phyloP scores from a whole-genome alignment of 306 rosid genomes.

The Casuarina glauca region DNA sequence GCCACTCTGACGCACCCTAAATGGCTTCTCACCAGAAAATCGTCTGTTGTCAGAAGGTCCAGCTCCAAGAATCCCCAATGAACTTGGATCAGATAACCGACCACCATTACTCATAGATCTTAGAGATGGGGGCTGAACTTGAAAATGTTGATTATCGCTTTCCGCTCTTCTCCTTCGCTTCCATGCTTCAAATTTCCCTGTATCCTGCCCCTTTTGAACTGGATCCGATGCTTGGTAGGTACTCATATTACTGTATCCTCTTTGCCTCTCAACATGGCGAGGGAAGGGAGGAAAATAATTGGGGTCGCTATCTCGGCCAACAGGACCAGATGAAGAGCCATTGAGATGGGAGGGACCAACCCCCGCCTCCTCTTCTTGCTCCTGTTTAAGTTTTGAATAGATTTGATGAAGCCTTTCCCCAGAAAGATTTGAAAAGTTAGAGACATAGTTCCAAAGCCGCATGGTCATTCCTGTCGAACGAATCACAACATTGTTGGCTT shows the following conservation, averaged over 20 bases:
- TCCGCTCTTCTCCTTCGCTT: slow-evolving; percentile 83
- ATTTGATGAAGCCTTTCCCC: slow-evolving; percentile 96
- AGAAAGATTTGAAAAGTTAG: slow-evolving; percentile 90
- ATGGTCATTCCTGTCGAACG: slow-evolving; percentile 75
- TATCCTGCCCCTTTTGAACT: slow-evolving; percentile 49
- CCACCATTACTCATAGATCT: slow-evolving; percentile 55
- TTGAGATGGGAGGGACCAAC: slow-evolving; percentile 72
- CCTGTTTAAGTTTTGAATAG: slow-evolving; percentile 82
- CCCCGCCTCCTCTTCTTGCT: slow-evolving; percentile 70
- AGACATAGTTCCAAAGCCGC: slow-evolving; percentile 96
- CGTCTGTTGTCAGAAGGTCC: slow-evolving; percentile 80
- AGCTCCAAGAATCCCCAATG: slow-evolving; percentile 96
- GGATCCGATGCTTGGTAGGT: slow-evolving; percentile 56
- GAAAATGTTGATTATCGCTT: slow-evolving; percentile 57
- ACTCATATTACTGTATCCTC: slow-evolving; percentile 52
- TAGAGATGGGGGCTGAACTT: slow-evolving; percentile 59
- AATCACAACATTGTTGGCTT: background rate
- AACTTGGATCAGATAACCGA: slow-evolving; percentile 63
- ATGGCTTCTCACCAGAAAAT: slow-evolving; percentile 58
- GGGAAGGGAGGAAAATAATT: slow-evolving; percentile 39
- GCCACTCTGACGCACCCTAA: slow-evolving; percentile 63
- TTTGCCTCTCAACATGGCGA: slow-evolving; percentile 53
- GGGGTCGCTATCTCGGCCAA: slow-evolving; percentile 56
- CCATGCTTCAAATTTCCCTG: slow-evolving; percentile 85
- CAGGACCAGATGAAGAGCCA: slow-evolving; percentile 59